Evolutionary conservation across 1,284 basidiomycete genomes (phyloP), one percentile per base, ranked within the genome.

Genomic region (Boletus semigastroideus): DNA sequence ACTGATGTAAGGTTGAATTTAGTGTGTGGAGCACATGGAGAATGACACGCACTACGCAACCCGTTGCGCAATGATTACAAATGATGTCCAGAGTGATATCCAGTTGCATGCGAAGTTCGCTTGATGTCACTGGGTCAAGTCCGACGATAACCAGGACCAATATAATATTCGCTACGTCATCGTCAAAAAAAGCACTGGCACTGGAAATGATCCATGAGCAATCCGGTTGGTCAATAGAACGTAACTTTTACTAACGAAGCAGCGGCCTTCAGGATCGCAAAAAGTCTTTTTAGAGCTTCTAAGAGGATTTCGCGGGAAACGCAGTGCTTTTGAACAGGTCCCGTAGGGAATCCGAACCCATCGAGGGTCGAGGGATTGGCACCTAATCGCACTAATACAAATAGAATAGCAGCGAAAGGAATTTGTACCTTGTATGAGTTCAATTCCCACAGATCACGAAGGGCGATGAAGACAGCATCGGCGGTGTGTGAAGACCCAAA

Each of bases 111-210:
- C 67, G 69, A 11, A 83, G 66, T 13, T 78, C 75, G 3, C 65
- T 58, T 2, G 75, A 67, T 17, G 76, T 77, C 8, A 71, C 64
- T 0, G 73, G 65, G 59, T 89, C 87, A 55, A 86, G 74, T 3
- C 74, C 82, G 20, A 89, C 64, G 4, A 85, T 66, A 7, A 83
- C 54, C 42, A 89, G 59, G 1, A 72, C 64, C 41, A 82, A 57
- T 8, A 84, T 59, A n/a, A 82, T 62, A 49, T 80, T 73, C 4
- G 79, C 73, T 4, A 79, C 63, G n/a, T 83, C 80, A 16, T 69
- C 61, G 8, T 53, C 49, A 22, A 57, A 56, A n/a, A 78, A 60
- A 33, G 67, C 65, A 42, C 65, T 54, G 37, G 67, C 65, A 30
- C 78, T 80, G 47, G 7, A 12, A 28, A 13, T 6, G 6, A 34